Base-by-base conservation (phyloP, 1,139 yeast species). In the Eremothecium cymbalariae region DNA sequence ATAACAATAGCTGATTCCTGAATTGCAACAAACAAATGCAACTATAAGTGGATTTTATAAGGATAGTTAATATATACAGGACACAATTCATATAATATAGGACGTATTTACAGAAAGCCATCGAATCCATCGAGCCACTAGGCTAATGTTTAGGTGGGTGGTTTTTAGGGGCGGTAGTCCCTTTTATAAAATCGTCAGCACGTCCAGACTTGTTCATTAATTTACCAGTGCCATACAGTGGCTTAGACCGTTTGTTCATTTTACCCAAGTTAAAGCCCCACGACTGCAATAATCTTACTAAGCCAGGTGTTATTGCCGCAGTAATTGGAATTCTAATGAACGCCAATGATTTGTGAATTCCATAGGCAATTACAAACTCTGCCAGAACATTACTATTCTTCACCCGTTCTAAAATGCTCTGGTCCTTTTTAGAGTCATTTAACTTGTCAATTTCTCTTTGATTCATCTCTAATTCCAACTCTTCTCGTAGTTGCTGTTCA, bases 291-390 rank as follows among this genome's bases (percentile, higher is more conserved):
- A 64, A 53, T 38, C 61, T 67, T 11, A 85, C 95, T 2, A 85
- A 69, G 4, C 75, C 58, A 2, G 98, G 99, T 0, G 97, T 86
- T 13, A 88, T 72, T 4, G 95, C 95, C 0, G 96, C 96, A 1
- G 96, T 80, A 26, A 86, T 60, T 8, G 99, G 98, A 6, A 90
- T 63, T 45, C 99, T 71, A 28, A 85, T 69, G 46, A 90, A 74
- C 28, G 74, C 60, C 43, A 88, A 67, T 4, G 93, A 74, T 63
- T 93, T 90, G 65, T 90, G 98, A 35, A 90, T 65, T 4, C 95
- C 95, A 57, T 90, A 90, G 0, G 98, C 98, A 44, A 93, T 70
- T 13, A 85, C 78, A 48, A 85, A 75, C 57, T 90, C 96, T 0
- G 86, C 74, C 53, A 73, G 59, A 19, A 81, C 48, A 4, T 73